Evolutionary conservation across 1,284 basidiomycete genomes (phyloP).

Genomic region (Chondrostereum purpureum): DNA sequence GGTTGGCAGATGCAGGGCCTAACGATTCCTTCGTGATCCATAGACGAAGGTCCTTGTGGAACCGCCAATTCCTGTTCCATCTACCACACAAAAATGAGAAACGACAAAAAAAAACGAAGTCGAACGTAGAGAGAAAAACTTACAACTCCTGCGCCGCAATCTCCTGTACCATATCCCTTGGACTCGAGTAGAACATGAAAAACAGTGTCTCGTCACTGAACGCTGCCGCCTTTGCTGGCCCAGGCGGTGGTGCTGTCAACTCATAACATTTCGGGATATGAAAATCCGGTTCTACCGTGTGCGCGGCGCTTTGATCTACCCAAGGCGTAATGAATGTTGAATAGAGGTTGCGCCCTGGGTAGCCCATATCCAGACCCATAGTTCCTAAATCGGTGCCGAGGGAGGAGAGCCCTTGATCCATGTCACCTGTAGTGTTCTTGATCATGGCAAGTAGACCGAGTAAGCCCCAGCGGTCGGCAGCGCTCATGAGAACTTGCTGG

Average conservation of each 20-base stretch:
- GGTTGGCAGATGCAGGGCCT: not conserved
- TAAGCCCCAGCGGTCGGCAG: slow-evolving; percentile 94
- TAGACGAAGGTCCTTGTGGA: slow-evolving; percentile 90
- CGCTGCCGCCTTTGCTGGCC: slow-evolving; percentile 79
- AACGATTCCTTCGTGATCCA: slow-evolving; percentile 95
- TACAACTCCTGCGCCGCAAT: slow-evolving; percentile 93
- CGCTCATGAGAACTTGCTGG: slow-evolving; percentile 89
- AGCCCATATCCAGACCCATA: slow-evolving; percentile 88
- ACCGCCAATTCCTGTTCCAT: slow-evolving; percentile 96
- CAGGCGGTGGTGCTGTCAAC: slow-evolving; percentile 86
- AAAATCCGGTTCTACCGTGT: slow-evolving; percentile 85
- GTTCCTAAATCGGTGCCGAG: slow-evolving; percentile 92
- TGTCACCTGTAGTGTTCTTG: slow-evolving; percentile 73
- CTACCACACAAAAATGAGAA: too few relatives aligned
- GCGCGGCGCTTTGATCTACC: slow-evolving; percentile 83
- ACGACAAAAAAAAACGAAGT: slow-evolving; percentile 1
- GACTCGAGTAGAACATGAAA: slow-evolving; percentile 97
- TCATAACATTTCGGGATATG: slow-evolving; percentile 87
- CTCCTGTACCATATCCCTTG: slow-evolving; percentile 91
- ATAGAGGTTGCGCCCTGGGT: slow-evolving; percentile 73
- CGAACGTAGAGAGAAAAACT: slow-evolving; percentile 25
- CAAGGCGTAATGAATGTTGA: slow-evolving; percentile 96
- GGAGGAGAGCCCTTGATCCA: slow-evolving; percentile 80
- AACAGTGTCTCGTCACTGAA: slow-evolving; percentile 98
- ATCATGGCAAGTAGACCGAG: slow-evolving; percentile 87